Percentiles rank a stretch among this genome's conserved stretches.
Conservation (phyloP, 768 basidiomycete genomes). For the Serendipita vermifera region DNA sequence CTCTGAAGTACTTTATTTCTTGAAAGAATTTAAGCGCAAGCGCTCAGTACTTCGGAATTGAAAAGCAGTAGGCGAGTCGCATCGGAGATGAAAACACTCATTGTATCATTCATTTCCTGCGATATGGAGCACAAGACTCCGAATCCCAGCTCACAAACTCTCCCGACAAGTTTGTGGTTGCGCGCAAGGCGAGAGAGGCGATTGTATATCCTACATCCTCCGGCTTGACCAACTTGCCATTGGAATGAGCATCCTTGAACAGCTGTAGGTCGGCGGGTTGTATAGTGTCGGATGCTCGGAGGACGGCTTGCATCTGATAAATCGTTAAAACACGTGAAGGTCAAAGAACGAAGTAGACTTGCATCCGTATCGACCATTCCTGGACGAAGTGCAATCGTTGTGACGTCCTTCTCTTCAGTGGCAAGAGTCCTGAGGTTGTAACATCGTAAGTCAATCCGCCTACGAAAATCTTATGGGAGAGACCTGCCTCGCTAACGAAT, state of each 20-base stretch:
- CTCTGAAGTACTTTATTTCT: no score
- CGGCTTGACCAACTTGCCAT: conserved; percentile 63
- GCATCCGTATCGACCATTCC: conserved; percentile 80
- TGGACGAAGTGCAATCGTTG: conserved; percentile 67
- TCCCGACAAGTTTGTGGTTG: conserved; percentile 51
- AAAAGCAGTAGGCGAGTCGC: no score
- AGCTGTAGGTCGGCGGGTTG: conserved; percentile 36
- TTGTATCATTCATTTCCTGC: no score
- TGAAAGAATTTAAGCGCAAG: no score
- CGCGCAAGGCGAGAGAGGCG: conserved; percentile 57
- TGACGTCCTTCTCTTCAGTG: conserved; percentile 66
- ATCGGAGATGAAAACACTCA: no score
- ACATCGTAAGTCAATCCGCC: no score
- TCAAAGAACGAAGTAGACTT: conserved; percentile 21
- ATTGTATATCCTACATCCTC: conserved; percentile 67
- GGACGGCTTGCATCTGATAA: conserved; percentile 52
- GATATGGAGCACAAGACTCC: no score
- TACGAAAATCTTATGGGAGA: background rate
- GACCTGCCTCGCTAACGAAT: conserved; percentile 60
- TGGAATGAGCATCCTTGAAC: conserved; percentile 44
- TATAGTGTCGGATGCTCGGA: conserved; percentile 51
- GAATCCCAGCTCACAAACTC: conserved; percentile 73
- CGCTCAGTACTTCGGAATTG: no score
- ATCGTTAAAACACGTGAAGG: background rate
- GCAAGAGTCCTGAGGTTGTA: conserved; percentile 56